Percentiles rank a stretch among this genome's conserved stretches.
Evolutionary conservation across 2,329 filamentous ascomycete genomes (phyloP).

Genomic region (Colletotrichum siamense): DNA sequence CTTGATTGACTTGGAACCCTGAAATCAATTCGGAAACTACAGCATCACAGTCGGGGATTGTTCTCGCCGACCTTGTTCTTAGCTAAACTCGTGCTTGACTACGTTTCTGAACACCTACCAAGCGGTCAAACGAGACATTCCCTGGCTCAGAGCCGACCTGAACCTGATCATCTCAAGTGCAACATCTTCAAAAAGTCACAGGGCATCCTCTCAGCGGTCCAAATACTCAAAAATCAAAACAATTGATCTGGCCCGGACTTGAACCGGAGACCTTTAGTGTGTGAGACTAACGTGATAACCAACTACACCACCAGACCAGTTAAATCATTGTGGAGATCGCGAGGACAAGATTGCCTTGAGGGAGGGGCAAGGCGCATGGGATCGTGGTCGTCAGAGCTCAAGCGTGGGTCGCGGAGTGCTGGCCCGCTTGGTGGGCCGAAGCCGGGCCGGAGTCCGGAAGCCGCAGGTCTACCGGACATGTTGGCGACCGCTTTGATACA

Average conservation of each 20-base stretch:
- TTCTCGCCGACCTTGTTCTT: not conserved
- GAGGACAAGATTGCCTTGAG: not conserved
- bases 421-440: not conserved
- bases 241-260: slow-evolving; percentile 15
- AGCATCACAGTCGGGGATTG: not conserved
- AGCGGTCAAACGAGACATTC: not conserved
- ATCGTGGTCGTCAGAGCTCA: not conserved
- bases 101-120: not conserved
- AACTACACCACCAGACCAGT: slow-evolving; percentile 37
- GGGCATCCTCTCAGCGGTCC: not conserved
- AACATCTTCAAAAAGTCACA: not conserved
- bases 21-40: not conserved
- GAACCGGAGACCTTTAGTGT: slow-evolving; percentile 25
- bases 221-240: not conserved
- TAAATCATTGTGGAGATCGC: not conserved
- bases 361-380: not conserved
- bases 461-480: not conserved
- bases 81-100: not conserved
- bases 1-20: fast-evolving
- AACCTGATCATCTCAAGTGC: not conserved
- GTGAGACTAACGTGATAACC: slow-evolving; percentile 57
- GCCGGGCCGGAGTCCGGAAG: not conserved
- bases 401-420: not conserved
- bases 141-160: not conserved
- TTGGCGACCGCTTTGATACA: not conserved